These are phyloP conservation scores for Colletotrichum liriopes DNA, from an alignment of 2,329 filamentous ascomycete species.

Conservation along the genomic window DNA sequence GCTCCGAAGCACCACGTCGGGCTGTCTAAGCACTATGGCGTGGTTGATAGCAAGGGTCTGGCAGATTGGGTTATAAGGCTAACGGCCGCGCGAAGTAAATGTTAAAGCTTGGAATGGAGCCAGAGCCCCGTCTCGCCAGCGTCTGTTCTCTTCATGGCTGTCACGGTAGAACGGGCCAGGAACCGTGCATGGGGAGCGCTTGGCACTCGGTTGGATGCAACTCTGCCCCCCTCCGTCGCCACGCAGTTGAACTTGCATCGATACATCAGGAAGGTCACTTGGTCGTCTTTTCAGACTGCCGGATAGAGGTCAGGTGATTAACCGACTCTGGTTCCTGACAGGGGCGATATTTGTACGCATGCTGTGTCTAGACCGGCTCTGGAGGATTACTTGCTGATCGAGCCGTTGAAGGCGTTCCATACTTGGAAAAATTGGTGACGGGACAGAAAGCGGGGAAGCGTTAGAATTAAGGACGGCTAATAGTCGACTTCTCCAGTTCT, in stretches of 20 bases:
- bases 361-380: neutral
- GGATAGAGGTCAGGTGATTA: neutral
- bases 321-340: conserved; percentile 13
- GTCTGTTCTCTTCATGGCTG: neutral
- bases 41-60: conserved; percentile 1
- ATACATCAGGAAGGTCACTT: too few species aligned
- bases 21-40: neutral
- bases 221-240: neutral
- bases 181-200: conserved; percentile 32
- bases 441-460: conserved; percentile 21
- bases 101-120: neutral
- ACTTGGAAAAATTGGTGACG: neutral
- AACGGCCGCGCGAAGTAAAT: neutral
- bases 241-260: conserved; percentile 19
- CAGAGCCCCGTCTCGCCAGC: neutral
- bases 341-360: neutral
- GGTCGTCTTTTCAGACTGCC: conserved; percentile 1
- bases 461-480: neutral
- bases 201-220: conserved; percentile 24
- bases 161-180: conserved; percentile 39
- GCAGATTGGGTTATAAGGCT: neutral
- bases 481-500: conserved; percentile 23
- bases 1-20: conserved; percentile 25
- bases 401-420: neutral
- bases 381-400: neutral